phyloP scores from a whole-genome alignment of 2,329 filamentous ascomycete species.

The Herpotrichia juniperi region DNA sequence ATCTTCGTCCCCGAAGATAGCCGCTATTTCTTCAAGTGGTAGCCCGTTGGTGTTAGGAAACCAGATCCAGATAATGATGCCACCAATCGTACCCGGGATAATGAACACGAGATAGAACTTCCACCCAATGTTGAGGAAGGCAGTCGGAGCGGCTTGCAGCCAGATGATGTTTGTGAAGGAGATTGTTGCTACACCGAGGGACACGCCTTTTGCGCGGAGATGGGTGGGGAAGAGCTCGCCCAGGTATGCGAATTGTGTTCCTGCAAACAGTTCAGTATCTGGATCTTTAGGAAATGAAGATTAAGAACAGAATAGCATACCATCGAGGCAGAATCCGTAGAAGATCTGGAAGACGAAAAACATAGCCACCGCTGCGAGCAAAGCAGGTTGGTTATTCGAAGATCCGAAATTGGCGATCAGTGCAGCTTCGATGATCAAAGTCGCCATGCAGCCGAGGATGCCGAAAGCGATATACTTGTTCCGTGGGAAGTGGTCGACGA shows the following conservation, averaged over 20 bases:
- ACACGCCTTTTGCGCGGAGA: slow-evolving; percentile 53
- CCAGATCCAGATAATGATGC: slow-evolving; percentile 55
- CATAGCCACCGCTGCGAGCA: slow-evolving; percentile 54
- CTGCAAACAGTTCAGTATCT: slow-evolving; percentile 18
- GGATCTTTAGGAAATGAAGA: neutral
- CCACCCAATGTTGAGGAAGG: slow-evolving; percentile 27
- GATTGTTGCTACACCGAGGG: slow-evolving; percentile 25
- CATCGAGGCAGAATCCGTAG: slow-evolving; percentile 58
- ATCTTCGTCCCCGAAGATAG: slow-evolving; percentile 57
- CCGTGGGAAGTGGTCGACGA: slow-evolving; percentile 28
- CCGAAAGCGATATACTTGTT: slow-evolving; percentile 23
- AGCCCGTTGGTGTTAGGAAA: slow-evolving; percentile 63
- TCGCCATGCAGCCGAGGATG: slow-evolving; percentile 30
- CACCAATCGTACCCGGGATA: slow-evolving; percentile 44
- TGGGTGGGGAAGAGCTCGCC: slow-evolving; percentile 55
- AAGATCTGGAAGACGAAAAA: slow-evolving; percentile 56
- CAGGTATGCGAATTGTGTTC: slow-evolving; percentile 59
- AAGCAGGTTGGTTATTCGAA: slow-evolving; percentile 35
- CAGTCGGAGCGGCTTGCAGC: slow-evolving; percentile 58
- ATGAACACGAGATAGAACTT: slow-evolving; percentile 32
- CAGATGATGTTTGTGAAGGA: slow-evolving; percentile 51
- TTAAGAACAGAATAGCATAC: neutral
- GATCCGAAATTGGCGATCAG: slow-evolving; percentile 39
- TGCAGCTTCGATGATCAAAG: slow-evolving; percentile 56
- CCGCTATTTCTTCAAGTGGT: slow-evolving; percentile 55